Conservation (phyloP, 106 monocot species). For the Cymbidium sinense region DNA sequence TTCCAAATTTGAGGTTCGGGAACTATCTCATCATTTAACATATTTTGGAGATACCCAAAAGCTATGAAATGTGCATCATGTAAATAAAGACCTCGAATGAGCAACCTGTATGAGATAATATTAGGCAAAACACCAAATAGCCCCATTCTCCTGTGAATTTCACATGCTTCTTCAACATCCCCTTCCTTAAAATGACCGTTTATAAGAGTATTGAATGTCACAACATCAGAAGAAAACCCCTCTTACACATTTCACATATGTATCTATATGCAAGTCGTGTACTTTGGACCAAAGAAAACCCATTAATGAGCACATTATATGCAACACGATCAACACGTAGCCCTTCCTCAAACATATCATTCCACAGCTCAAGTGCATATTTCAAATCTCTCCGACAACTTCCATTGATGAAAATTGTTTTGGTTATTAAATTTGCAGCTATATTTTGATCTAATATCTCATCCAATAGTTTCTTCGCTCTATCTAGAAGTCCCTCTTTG, state of each 20-base stretch:
- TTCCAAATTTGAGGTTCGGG: constrained; percentile 57
- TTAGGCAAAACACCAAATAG: constrained; percentile 39
- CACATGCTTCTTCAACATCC: constrained; percentile 50
- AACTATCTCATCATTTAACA: constrained; percentile 33
- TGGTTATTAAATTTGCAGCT: constrained; percentile 44
- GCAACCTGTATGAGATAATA: constrained; percentile 37
- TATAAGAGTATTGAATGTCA: constrained; percentile 74
- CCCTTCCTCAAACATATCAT: constrained; percentile 27
- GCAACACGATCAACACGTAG: constrained; percentile 38
- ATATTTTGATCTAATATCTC: constrained; percentile 34
- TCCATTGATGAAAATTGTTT: constrained; percentile 63
- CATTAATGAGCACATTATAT: constrained; percentile 69
- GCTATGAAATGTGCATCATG: constrained; percentile 36
- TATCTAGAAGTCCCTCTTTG: constrained; percentile 40
- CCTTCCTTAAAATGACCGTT: constrained; percentile 39
- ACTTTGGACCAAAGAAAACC: constrained; percentile 43
- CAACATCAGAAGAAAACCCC: constrained; percentile 56
- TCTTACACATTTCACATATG: constrained; percentile 60
- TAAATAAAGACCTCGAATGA: constrained; percentile 53
- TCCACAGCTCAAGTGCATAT: constrained; percentile 50
- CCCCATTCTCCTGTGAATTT: constrained; percentile 32
- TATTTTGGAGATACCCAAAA: constrained; percentile 22
- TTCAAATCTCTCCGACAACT: constrained; percentile 34
- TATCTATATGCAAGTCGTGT: constrained; percentile 40
- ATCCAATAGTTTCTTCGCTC: constrained; percentile 35